Base-by-base conservation (phyloP, 345 rosid species). In the Combretum micranthum region DNA sequence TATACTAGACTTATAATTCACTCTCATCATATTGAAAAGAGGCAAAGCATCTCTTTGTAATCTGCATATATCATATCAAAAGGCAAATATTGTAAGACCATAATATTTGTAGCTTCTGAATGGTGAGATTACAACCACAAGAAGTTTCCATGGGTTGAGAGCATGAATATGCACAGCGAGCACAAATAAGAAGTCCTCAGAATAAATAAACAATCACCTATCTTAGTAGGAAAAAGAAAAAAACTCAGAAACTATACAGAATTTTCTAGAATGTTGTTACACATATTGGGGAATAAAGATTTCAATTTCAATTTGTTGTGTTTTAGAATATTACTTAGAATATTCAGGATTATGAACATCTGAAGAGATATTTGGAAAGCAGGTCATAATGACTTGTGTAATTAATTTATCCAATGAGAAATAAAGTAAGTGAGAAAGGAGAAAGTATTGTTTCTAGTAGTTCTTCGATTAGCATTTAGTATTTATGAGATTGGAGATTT, bases 41-140 rank as follows among this genome's bases (percentile, higher is more conserved):
- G 96, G 97, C 57, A 85, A 70, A n/a, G 99, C 94, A 69, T 87
- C 97, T 77, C 92, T 87, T 79, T 80, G 74, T 80, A 94, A 60
- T 74, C 97, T 94, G 88, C 68, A 64, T 22, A 7, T 7, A 42
- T 47, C 37, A 6, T 55, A 20, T 67, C 47, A 25, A 11, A 53
- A 17, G 37, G 49, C 12, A 57, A 18, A 26, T 6, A 16, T 25
- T 42, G 42, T 44, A 8, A 45, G 37, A 17, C 25, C 44, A 47
- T 37, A 0, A 54, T 14, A n/a, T 17, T 20, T 19, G 15, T 20
- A 32, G 39, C 39, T 52, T 22, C 55, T 49, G 13, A 17, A 49
- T 17, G 2, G 52, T 20, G 21, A 15, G 14, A 22, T 22, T 52
- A 52, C 15, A 55, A 55, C 2, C 4, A n/a, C 12, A 18, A 37